Evolutionary conservation across 768 basidiomycete species (phyloP), one percentile per base, ranked within the genome.

Genomic region (Scleroderma bovista): DNA sequence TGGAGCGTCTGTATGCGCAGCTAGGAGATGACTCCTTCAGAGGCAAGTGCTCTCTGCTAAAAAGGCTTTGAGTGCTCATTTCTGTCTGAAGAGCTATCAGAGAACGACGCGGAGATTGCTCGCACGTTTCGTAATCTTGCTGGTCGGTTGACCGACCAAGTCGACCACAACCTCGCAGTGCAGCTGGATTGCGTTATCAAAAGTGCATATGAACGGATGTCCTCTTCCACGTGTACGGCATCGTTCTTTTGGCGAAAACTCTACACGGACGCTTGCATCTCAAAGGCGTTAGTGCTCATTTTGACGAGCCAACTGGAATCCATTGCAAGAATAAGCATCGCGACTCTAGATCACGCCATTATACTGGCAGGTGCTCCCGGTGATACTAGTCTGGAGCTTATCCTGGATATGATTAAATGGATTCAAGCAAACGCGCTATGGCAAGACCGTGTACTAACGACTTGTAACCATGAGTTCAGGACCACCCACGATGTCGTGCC

Each of bases 321-420:
- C 9, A 55, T 59, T 3, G 71, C 68, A 11, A 53, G 71, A 52
- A 72, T 71, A 40, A 72, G 77, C 20, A 76, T 97, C 34, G 69
- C 72, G 6, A 68, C 74, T 13, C 69, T 97, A 22, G 96, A 99
- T 61, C 75, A 74, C 55, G 84, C 86, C 1, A 83, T 97, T 54
- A 83, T 98, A 53, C 75, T 94, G 44, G 84, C 92, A 13, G 93
- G 93, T 2, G 81, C 84, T 2, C 74, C 82, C 20, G 89, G 86
- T 2, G 66, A 74, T 16, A 70, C 72, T 12, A 72, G 86, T 38
- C 67, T 81, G 34, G 80, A 86, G 26, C 58, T 84, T 40, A 75
- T 91, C n/a, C 73, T 81, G 39, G 69, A 71, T 23, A 63, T 88
- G 37, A 88, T 98, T 54, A 57, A 58, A 26, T 54, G 60, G 19